These are phyloP conservation scores for Cladosporium sp. DNA, from an alignment of 2,329 filamentous ascomycete genomes.

Conservation along the genomic window DNA sequence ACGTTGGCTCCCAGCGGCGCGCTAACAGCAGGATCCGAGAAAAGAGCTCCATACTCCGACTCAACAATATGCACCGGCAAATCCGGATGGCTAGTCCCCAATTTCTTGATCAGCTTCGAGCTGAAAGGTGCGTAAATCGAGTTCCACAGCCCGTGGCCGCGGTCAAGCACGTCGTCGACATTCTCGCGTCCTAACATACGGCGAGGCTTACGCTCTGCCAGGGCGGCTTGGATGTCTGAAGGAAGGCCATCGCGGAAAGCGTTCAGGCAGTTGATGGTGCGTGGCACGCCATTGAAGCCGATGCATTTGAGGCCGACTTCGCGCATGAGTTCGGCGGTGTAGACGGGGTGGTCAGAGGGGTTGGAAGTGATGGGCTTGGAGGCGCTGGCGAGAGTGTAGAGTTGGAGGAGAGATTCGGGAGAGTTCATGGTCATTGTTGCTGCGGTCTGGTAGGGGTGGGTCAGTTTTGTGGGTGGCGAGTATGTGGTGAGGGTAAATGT, in stretches of 20 bases:
- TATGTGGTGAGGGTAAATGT: not conserved
- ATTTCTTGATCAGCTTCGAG: conserved; percentile 64
- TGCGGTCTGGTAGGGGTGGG: conserved; percentile 55
- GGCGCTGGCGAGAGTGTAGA: conserved; percentile 49
- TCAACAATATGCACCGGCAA: conserved; percentile 75
- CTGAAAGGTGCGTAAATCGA: conserved; percentile 73
- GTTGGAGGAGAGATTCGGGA: conserved; percentile 64
- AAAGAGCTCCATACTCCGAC: conserved; percentile 68
- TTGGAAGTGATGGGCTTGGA: conserved; percentile 18
- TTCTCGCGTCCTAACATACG: conserved; percentile 36
- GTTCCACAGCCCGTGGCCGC: conserved; percentile 67
- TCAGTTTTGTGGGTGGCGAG: not conserved
- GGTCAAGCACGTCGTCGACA: conserved; percentile 50
- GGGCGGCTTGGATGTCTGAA: conserved; percentile 45
- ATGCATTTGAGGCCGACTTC: conserved; percentile 75
- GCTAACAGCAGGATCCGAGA: conserved; percentile 60
- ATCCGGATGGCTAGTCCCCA: conserved; percentile 74
- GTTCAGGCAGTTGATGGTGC: conserved; percentile 76
- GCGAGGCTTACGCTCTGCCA: conserved; percentile 36
- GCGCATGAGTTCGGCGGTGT: conserved; percentile 66
- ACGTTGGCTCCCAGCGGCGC: conserved; percentile 44
- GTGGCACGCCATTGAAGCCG: conserved; percentile 71
- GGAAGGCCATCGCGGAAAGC: conserved; percentile 65
- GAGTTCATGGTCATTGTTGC: conserved; percentile 85
- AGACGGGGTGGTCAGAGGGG: conserved; percentile 35